Percentiles rank a stretch among this genome's conserved stretches.
Evolutionary conservation across 345 rosid species (phyloP).

Genomic region (Gossypium herbaceum): DNA sequence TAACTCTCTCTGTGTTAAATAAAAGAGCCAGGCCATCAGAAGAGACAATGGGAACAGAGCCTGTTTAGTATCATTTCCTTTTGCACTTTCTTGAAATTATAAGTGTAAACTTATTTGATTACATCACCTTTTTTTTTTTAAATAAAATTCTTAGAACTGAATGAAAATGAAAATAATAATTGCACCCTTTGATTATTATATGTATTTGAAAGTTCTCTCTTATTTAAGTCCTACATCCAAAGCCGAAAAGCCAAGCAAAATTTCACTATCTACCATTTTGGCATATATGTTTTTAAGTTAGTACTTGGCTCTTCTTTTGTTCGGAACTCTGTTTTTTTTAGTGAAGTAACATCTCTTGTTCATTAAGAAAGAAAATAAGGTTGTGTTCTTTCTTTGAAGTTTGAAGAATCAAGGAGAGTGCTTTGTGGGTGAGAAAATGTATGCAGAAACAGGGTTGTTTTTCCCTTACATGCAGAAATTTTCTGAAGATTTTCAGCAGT

Average conservation of each 20-base stretch:
- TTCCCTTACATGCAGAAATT: slow-evolving; percentile 63
- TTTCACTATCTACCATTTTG: slow-evolving; percentile 7
- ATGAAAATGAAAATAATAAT: not conserved
- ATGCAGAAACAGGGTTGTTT: slow-evolving; percentile 70
- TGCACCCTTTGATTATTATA: not conserved
- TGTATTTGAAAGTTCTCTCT: not conserved
- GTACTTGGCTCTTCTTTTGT: not conserved
- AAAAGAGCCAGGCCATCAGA: slow-evolving; percentile 17
- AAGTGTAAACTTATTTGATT: too few relatives aligned
- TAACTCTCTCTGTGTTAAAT: not conserved
- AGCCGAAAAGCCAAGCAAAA: not conserved
- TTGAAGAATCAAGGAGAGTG: slow-evolving; percentile 5
- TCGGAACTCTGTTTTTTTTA: not conserved
- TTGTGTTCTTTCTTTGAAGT: not conserved
- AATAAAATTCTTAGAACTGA: not conserved
- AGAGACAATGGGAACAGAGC: slow-evolving; percentile 18
- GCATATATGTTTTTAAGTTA: slow-evolving; percentile 7
- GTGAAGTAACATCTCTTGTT: not conserved
- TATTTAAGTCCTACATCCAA: not conserved
- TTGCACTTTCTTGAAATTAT: too few relatives aligned
- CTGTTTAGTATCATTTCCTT: too few relatives aligned
- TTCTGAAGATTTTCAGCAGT: slow-evolving; percentile 60
- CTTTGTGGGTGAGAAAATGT: slow-evolving; percentile 48
- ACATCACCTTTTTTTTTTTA: not conserved
- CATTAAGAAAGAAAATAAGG: not conserved